Base-by-base conservation (phyloP, 2,329 filamentous ascomycete species). In the Leptographium wingfieldii region DNA sequence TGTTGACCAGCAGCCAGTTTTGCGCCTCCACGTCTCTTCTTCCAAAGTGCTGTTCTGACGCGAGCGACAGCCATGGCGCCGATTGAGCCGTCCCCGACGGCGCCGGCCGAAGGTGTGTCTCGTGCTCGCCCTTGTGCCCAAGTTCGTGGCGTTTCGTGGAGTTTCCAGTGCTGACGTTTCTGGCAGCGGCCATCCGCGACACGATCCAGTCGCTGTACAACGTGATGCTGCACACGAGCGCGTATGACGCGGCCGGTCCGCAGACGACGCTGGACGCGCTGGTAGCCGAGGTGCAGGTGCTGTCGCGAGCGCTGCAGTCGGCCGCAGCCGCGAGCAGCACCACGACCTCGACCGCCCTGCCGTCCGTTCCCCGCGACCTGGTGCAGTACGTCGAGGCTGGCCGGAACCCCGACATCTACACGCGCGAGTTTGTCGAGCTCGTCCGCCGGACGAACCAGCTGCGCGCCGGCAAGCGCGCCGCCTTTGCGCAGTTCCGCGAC, bases 371-470 rank as follows among this genome's bases (percentile, higher is more conserved):
- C 2, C 79, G 79, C 57, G 83, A 86, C 67, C 77, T 87, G 14
- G 76, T 87, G 62, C 76, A 82, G 68, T 88, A 88, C 73, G 84
- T 88, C 66, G 84, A 88, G 70, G 81, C 83, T 68, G 84, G 85
- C 53, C 83, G 85, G 57, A 88, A 88, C 74, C 85, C 85, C 2
- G 85, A 88, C 72, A 87, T 88, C 66, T 88, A 88, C 76, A 88
- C 85, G 59, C 78, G 85, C 67, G 85, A 88, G 74, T 87, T 88
- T 67, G 84, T 87, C 67, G 85, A 88, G 79, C 76, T 85, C 58
- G 83, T 85, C 29, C 74, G 84, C 59, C 76, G 83, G 55, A 77
- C 80, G 49, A 88, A 88, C 73, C 85, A 87, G 76, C 73, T 85
- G 63, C 78, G 85, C 74, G 77, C 80, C 66, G 85, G 85, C 59